Evolutionary conservation across 306 rosid species (phyloP).

Genomic region (Trichosanthes cucumerina): DNA sequence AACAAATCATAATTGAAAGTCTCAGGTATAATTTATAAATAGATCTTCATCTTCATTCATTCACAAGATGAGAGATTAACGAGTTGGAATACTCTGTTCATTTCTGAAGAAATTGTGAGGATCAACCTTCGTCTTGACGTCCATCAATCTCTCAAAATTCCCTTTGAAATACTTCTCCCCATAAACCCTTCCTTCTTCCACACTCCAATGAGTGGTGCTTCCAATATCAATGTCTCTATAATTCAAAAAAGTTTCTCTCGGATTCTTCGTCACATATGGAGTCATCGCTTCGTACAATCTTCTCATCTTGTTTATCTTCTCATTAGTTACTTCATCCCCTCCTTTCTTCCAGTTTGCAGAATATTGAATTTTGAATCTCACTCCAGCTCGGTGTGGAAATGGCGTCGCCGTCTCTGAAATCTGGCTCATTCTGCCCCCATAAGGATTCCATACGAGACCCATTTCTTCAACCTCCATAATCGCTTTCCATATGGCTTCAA

Average conservation of each 20-base stretch:
- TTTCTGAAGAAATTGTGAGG: slow-evolving; percentile 28
- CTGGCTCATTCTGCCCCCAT: slow-evolving; percentile 40
- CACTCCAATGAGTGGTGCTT: background rate
- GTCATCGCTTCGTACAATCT: slow-evolving; percentile 38
- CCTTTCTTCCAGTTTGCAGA: slow-evolving; percentile 27
- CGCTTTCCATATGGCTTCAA: slow-evolving; percentile 20
- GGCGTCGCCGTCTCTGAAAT: slow-evolving; percentile 37
- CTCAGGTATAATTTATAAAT: background rate
- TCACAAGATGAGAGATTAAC: background rate
- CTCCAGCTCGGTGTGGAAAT: slow-evolving; percentile 51
- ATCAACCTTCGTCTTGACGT: slow-evolving; percentile 20
- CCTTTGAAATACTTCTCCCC: slow-evolving; percentile 22
- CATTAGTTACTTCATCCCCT: slow-evolving; percentile 16
- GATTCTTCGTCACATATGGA: slow-evolving; percentile 45
- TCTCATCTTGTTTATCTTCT: slow-evolving; percentile 15
- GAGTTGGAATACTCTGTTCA: slow-evolving; percentile 28
- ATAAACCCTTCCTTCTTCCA: slow-evolving; percentile 15
- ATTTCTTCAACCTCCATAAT: slow-evolving; percentile 1
- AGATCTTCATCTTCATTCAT: background rate
- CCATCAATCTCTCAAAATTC: slow-evolving; percentile 20
- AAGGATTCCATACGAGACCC: slow-evolving; percentile 14
- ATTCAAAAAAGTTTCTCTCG: slow-evolving; percentile 40
- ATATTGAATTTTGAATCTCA: slow-evolving; percentile 40
- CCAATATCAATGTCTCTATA: slow-evolving; percentile 65
- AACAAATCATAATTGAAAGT: background rate